phyloP scores from a whole-genome alignment of 495 filamentous ascomycete genomes.

The Stereocaulon alpinum region DNA sequence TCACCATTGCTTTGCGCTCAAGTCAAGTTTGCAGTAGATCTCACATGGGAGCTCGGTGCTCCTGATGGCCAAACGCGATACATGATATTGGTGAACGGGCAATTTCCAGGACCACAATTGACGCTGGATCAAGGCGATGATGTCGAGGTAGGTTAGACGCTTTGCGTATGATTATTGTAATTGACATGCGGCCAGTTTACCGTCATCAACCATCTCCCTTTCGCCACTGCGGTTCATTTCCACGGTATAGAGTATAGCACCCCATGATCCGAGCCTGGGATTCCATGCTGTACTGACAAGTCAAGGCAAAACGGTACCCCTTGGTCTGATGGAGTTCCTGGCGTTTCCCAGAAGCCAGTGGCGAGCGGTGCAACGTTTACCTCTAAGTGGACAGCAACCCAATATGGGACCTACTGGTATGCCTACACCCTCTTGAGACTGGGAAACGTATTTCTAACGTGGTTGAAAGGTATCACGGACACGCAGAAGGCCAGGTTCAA shows the following conservation, averaged over 20 bases:
- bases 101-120: constrained; percentile 49
- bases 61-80: constrained; percentile 32
- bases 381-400: constrained; percentile 39
- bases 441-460: constrained; percentile 21
- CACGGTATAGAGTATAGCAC: constrained; percentile 31
- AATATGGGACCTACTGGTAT: constrained; percentile 42
- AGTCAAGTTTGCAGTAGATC: constrained; percentile 12
- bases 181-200: constrained; percentile 20
- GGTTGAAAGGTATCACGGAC: constrained; percentile 41
- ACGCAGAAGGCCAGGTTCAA: constrained; percentile 35
- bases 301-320: constrained; percentile 33
- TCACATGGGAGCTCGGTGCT: constrained; percentile 27
- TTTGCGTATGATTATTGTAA: neutral
- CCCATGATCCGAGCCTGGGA: too few relatives aligned
- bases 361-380: constrained; percentile 32
- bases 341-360: constrained; percentile 37
- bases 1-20: constrained; percentile 8
- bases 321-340: constrained; percentile 43
- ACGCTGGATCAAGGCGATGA: constrained; percentile 50
- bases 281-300: neutral
- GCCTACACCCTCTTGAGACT: neutral
- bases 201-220: constrained; percentile 45
- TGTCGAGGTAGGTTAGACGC: constrained; percentile 38
- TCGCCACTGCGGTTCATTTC: constrained; percentile 43
- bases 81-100: constrained; percentile 50